Conservation (phyloP, 345 rosid species). For the Sonneratia caseolaris region DNA sequence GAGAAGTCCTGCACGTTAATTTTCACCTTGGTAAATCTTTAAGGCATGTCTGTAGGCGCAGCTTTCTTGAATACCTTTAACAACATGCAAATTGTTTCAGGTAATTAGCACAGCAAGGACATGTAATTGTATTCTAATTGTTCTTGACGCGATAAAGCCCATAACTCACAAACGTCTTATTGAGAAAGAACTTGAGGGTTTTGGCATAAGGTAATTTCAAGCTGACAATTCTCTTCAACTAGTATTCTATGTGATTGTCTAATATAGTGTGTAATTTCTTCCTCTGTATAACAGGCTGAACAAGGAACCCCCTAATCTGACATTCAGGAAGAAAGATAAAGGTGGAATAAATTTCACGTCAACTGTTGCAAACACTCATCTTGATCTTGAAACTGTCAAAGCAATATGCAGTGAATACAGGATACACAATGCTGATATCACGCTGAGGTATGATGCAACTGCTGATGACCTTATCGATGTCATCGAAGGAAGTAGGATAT, state of each 20-base stretch:
- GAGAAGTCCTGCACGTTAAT: neutral
- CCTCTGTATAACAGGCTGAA: conserved; percentile 54
- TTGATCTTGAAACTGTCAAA: conserved; percentile 92
- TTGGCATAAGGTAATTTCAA: conserved; percentile 73
- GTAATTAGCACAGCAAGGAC: conserved; percentile 98
- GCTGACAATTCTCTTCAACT: neutral
- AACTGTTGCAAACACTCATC: conserved; percentile 72
- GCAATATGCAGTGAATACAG: conserved; percentile 97
- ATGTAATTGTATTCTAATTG: conserved; percentile 85
- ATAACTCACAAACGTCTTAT: conserved; percentile 97
- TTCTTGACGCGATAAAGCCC: conserved; percentile 96
- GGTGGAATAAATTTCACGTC: conserved; percentile 92
- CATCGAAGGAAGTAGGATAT: conserved; percentile 93
- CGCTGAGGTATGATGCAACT: conserved; percentile 85
- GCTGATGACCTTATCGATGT: conserved; percentile 99
- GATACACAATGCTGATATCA: conserved; percentile 93
- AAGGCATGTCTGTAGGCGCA: neutral
- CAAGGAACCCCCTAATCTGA: conserved; percentile 95
- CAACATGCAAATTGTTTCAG: conserved; percentile 23
- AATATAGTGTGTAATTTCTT: neutral
- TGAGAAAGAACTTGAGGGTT: conserved; percentile 98
- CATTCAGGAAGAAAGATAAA: conserved; percentile 97
- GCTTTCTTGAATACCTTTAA: neutral
- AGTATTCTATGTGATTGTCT: neutral
- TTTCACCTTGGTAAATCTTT: neutral